These are phyloP conservation scores for Globisporangium heterothallicum DNA, from an alignment of 352 stramenopile species.

Conservation along the genomic window DNA sequence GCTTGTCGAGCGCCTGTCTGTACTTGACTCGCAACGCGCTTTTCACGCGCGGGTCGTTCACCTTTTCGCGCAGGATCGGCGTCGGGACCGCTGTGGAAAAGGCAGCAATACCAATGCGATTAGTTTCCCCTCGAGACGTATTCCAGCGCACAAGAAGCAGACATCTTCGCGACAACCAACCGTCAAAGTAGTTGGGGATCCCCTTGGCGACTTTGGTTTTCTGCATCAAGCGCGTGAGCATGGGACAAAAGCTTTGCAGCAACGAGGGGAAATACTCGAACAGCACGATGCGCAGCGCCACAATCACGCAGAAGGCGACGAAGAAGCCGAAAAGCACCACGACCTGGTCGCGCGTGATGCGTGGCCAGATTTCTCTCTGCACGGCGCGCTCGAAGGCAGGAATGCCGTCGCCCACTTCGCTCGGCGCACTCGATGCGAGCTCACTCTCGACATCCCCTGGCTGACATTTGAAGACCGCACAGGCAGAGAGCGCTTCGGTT, in stretches of 20 bases:
- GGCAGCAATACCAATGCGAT: not conserved
- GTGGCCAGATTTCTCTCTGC: constrained; percentile 44
- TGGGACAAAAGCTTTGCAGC: constrained; percentile 49
- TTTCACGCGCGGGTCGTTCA: constrained; percentile 25
- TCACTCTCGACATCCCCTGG: constrained; percentile 13
- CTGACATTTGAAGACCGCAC: constrained; percentile 7
- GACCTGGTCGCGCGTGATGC: constrained; percentile 66
- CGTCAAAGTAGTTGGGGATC: constrained; percentile 84
- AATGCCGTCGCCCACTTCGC: constrained; percentile 41
- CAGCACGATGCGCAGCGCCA: constrained; percentile 54
- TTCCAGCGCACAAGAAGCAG: too few relatives aligned
- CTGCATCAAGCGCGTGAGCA: constrained; percentile 47
- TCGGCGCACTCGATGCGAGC: constrained; percentile 1
- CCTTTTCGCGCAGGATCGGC: constrained; percentile 46
- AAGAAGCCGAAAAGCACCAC: constrained; percentile 75
- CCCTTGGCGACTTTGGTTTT: constrained; percentile 49
- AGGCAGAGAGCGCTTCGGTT: not conserved
- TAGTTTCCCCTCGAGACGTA: too few relatives aligned
- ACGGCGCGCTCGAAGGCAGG: constrained; percentile 35
- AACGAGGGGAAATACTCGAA: constrained; percentile 65
- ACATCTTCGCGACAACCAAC: constrained; percentile 12
- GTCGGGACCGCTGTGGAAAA: constrained; percentile 47
- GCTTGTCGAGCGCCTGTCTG: constrained; percentile 32
- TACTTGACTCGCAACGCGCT: constrained; percentile 40
- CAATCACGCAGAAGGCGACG: constrained; percentile 34